Evolutionary conservation across 23 red algal genomes (phyloP), one percentile per base, ranked within the genome.

Genomic region (Gracilaria vermiculophylla): DNA sequence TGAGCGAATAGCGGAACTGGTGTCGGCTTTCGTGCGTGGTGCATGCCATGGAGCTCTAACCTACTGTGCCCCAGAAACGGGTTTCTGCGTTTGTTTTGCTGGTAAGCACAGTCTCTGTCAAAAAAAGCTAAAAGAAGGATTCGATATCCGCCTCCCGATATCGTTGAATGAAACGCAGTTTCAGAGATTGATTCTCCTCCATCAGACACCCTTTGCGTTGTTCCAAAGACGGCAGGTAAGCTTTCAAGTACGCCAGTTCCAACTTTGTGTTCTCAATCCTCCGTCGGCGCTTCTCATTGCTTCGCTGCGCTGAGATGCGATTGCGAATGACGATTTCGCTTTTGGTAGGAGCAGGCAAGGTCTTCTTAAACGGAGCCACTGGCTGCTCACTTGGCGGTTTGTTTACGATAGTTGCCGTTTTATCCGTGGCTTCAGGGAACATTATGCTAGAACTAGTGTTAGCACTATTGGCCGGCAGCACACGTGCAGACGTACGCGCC

Each of bases 321-420:
- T 90, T 90, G 16, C 86, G 37, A 67, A 90, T 78, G 25, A 90
- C 73, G 62, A 90, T 80, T 55, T 90, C 86, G 65, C 64, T 87
- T 48, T 87, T 87, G 55, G 83, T 87, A n/a, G 83, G 83, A 53
- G 83, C 83, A 36, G 83, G 83, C 21, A 87, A 66, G 23, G 83
- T 74, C 39, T 77, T 87, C 54, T 76, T 87, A 61, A 87, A 87
- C 41, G 64, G 64, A 70, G 83, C 33, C 21, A 44, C 29, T 75
- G 83, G 41, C 48, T 66, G 64, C 36, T 57, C 53, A 24, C 31
- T 37, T 67, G 48, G 80, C 39, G 80, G 64, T 53, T 85, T 85
- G 31, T 51, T 69, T 50, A 50, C 80, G 40, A 62, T 85, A 41
- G 32, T 85, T 43, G 64, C 35, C 53, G 39, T 27, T 17, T 69